Percentiles rank a stretch among this genome's conserved stretches.
Conservation (phyloP, 306 rosid species). For the Hippophae tibetana region DNA sequence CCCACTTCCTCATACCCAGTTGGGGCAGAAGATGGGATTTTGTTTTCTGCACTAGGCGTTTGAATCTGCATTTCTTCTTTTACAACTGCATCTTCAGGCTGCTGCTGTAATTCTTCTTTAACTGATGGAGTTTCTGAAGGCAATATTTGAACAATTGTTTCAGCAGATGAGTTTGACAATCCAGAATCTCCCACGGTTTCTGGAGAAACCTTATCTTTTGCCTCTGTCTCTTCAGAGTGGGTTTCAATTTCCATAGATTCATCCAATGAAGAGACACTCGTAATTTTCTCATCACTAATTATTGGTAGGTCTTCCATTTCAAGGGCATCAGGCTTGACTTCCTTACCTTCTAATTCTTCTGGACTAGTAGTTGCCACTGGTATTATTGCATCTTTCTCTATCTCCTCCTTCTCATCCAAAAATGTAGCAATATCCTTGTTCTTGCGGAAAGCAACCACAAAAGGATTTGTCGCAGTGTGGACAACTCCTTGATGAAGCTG, state of each 20-base stretch:
- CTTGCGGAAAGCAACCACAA: conserved; percentile 74
- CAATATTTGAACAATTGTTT: conserved; percentile 16
- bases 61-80: conserved; percentile 36
- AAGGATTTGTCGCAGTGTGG: conserved; percentile 77
- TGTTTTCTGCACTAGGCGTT: conserved; percentile 25
- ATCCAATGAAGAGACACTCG: conserved; percentile 22
- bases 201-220: conserved; percentile 24
- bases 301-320: conserved; percentile 30
- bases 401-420: conserved; percentile 67
- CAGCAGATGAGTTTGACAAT: conserved; percentile 26
- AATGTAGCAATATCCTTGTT: conserved; percentile 78
- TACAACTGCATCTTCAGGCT: conserved; percentile 22
- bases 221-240: conserved; percentile 23
- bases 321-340: conserved; percentile 25
- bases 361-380: conserved; percentile 25
- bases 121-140: conserved; percentile 25
- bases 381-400: conserved; percentile 29
- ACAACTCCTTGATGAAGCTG: conserved; percentile 40
- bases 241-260: conserved; percentile 24
- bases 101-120: conserved; percentile 29
- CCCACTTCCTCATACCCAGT: conserved; percentile 29
- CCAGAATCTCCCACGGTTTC: conserved; percentile 29
- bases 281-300: conserved; percentile 19
- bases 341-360: conserved; percentile 36
- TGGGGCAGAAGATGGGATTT: conserved; percentile 25